Conservation (phyloP, 805 yeast genomes). For the Scheffersomyces coipomensis region DNA sequence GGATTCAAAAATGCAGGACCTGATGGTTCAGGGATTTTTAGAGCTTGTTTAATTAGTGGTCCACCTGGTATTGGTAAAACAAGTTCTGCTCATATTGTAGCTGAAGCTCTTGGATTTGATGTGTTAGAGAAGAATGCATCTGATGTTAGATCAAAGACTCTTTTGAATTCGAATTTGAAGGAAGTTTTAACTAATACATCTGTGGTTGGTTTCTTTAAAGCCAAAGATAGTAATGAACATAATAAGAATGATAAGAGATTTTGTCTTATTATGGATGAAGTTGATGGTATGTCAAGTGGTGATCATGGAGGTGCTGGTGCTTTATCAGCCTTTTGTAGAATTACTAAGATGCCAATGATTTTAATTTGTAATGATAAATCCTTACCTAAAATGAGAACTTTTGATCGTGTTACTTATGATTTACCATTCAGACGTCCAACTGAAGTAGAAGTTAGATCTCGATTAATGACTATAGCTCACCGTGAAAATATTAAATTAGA, state of each 20-base stretch:
- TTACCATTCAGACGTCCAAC: constrained; percentile 87
- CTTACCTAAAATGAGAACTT: constrained; percentile 93
- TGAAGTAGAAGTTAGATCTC: constrained; percentile 73
- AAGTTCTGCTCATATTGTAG: constrained; percentile 75
- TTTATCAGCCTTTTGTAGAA: constrained; percentile 79
- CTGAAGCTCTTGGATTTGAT: constrained; percentile 68
- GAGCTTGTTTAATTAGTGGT: constrained; percentile 86
- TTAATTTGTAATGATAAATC: constrained; percentile 91
- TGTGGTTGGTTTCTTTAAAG: constrained; percentile 69
- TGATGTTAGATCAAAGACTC: constrained; percentile 83
- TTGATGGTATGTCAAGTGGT: constrained; percentile 99
- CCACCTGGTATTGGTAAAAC: constrained; percentile 89
- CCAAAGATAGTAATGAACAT: constrained; percentile 27
- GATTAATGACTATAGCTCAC: constrained; percentile 87
- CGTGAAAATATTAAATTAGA: constrained; percentile 81
- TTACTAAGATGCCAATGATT: constrained; percentile 86
- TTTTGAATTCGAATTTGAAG: constrained; percentile 67
- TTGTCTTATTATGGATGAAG: constrained; percentile 95
- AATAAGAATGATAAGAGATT: constrained; percentile 52
- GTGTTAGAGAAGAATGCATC: constrained; percentile 78
- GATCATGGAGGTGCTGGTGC: constrained; percentile 99
- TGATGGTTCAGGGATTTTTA: constrained; percentile 65
- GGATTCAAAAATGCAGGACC: constrained; percentile 58
- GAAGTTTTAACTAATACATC: constrained; percentile 79
- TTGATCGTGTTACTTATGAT: constrained; percentile 79